A percentile compares a stretch with the other conserved stretches of the same genome.
These are phyloP conservation scores for Trypanosoma vivax DNA, from an alignment of 208 protist genomes.

Conservation along the genomic window DNA sequence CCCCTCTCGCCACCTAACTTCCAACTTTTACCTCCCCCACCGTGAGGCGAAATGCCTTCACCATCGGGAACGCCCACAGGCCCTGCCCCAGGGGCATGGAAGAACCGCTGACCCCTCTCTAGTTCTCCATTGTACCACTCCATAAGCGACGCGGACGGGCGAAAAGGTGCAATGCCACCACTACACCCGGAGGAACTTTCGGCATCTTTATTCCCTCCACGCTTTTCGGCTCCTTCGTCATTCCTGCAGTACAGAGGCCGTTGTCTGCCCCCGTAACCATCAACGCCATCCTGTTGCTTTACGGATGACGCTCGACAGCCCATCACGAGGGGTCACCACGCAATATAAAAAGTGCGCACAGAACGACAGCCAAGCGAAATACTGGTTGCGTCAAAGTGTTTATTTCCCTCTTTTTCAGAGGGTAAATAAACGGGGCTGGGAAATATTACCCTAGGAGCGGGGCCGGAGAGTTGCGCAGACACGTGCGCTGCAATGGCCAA, in stretches of 20 bases:
- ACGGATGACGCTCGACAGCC: not conserved
- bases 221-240: not conserved
- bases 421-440: too few species aligned
- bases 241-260: not conserved
- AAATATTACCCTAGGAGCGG: too few species aligned
- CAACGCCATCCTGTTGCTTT: too few species aligned
- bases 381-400: too few species aligned
- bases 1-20: not conserved
- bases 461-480: too few species aligned
- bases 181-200: not conserved
- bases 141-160: constrained; percentile 1
- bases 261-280: too few species aligned
- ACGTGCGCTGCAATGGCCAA: too few species aligned
- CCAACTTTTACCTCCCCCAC: not conserved
- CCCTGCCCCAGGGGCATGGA: not conserved
- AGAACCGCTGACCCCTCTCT: not conserved
- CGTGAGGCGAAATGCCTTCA: not conserved
- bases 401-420: too few species aligned
- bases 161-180: constrained; percentile 12
- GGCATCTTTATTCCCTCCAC: not conserved
- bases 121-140: constrained; percentile 8
- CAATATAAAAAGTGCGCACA: too few species aligned
- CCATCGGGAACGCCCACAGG: not conserved
- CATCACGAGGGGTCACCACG: too few species aligned
- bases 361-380: too few species aligned